A percentile compares a stretch with the other conserved stretches of the same genome.
Evolutionary conservation across 768 basidiomycete genomes (phyloP).

Genomic region (Boletus eberwhitei): DNA sequence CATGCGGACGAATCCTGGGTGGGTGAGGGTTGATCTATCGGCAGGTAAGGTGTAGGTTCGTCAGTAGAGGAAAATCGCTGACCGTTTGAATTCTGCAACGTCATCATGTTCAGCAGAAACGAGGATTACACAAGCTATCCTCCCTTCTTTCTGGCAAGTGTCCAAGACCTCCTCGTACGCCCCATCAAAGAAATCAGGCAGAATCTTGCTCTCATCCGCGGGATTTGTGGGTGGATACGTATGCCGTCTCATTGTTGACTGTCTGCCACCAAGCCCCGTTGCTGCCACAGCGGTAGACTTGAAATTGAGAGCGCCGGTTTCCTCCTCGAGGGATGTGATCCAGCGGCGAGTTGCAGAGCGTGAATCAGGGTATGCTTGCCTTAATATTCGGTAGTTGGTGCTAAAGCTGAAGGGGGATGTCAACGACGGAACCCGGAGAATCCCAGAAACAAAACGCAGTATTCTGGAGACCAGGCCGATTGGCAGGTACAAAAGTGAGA

Average conservation of each 20-base stretch:
- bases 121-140: slow-evolving; percentile 76
- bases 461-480: slow-evolving; percentile 44
- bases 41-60: background rate
- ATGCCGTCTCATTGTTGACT: slow-evolving; percentile 41
- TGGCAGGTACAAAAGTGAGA: slow-evolving; percentile 52
- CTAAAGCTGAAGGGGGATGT: slow-evolving; percentile 47
- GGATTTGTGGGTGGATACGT: slow-evolving; percentile 25
- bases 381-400: slow-evolving; percentile 40
- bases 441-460: slow-evolving; percentile 61
- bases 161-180: slow-evolving; percentile 79
- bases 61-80: slow-evolving; percentile 11
- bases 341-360: slow-evolving; percentile 67
- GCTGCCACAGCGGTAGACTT: slow-evolving; percentile 37
- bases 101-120: slow-evolving; percentile 92
- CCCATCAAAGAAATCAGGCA: slow-evolving; percentile 81
- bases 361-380: slow-evolving; percentile 37
- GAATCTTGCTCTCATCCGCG: slow-evolving; percentile 42
- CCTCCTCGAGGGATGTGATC: slow-evolving; percentile 79
- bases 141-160: slow-evolving; percentile 64
- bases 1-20: slow-evolving; percentile 62
- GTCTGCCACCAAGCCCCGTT: slow-evolving; percentile 38
- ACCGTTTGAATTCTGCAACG: slow-evolving; percentile 84
- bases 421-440: slow-evolving; percentile 68
- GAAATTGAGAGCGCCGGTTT: slow-evolving; percentile 71
- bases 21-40: slow-evolving; percentile 67